Evolutionary conservation across 495 filamentous ascomycete species (phyloP), one percentile per base, ranked within the genome.

Genomic region (Tuber magnatum): DNA sequence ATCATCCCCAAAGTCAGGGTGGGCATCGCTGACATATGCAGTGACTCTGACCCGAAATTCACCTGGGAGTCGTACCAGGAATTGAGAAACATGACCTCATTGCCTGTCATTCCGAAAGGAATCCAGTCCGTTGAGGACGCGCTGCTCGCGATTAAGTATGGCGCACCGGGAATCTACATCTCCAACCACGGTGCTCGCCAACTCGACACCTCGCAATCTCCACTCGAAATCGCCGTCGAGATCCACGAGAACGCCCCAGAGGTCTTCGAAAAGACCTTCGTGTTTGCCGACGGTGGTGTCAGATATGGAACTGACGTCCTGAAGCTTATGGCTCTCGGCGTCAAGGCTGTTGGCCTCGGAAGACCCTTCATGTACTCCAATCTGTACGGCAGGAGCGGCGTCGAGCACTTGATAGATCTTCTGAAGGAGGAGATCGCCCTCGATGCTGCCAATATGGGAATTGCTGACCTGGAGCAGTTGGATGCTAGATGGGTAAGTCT

Each of bases 261-360:
- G 80, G 79, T 86, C 22, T 87, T 86, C 80, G 69, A 77, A 43
- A 61, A 84, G 75, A 77, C 84, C 18, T 85, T 86, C 43, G 85
- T 88, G 43, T 83, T 78, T 61, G 84, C 83, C 0, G 86, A 88
- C 74, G 84, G 86, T 10, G 86, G 86, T 4, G 82, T 88, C 10
- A 82, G 84, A 3, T 85, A 84, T 68, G 86, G 86, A 8, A 82
- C 84, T 6, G 86, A 88, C 77, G 81, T 86, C 18, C 51, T 86
- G 32, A 85, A 85, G 77, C 71, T 85, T 28, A 80, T 88, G 10
- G 83, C 86, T 0, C 80, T 87, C 20, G 86, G 86, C 7, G 85
- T 85, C 1, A 83, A 82, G 40, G 85, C 84, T 20, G 86, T 87
- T 20, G 86, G 85, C 35, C 41, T 87, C 0, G 86, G 85, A 1